Conservation (phyloP, 2,329 filamentous ascomycete genomes). For the Raffaelea ambrosiae region DNA sequence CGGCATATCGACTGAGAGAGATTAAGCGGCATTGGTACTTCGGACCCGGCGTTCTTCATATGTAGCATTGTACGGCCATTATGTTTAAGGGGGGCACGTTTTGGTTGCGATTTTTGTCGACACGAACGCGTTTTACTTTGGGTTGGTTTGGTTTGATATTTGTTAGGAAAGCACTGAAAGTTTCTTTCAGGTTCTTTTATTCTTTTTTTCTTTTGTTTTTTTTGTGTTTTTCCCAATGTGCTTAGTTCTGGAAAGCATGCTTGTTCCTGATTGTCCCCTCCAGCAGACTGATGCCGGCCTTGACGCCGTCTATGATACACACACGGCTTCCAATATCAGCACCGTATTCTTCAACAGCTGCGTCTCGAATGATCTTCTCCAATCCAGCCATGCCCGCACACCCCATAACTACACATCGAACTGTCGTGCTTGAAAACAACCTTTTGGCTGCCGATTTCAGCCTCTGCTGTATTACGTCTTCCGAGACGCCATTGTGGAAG, state of each 20-base stretch:
- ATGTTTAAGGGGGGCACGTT: no score
- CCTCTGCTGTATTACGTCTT: conserved; percentile 53
- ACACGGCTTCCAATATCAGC: conserved; percentile 43
- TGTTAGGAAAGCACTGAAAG: not conserved
- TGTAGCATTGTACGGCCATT: no score
- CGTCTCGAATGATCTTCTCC: conserved; percentile 64
- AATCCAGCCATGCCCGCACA: conserved; percentile 89
- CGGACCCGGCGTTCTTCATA: no score
- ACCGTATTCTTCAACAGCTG: conserved; percentile 57
- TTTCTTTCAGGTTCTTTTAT: not conserved
- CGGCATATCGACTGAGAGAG: conserved; percentile 40
- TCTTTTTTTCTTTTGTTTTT: not conserved
- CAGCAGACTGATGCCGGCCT: conserved; percentile 56
- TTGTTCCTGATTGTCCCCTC: conserved; percentile 43
- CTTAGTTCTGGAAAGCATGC: conserved; percentile 23
- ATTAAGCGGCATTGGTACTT: no score
- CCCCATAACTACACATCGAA: conserved; percentile 69
- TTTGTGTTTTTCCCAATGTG: conserved; percentile 1
- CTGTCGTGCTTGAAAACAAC: conserved; percentile 47
- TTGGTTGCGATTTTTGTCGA: no score
- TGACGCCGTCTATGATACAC: conserved; percentile 72
- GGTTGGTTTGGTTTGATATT: no score
- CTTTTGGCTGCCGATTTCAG: conserved; percentile 63
- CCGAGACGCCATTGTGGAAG: conserved; percentile 60
- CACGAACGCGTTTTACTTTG: no score